Conservation (phyloP, 495 filamentous ascomycete species). For the Aspergillus baeticus region DNA sequence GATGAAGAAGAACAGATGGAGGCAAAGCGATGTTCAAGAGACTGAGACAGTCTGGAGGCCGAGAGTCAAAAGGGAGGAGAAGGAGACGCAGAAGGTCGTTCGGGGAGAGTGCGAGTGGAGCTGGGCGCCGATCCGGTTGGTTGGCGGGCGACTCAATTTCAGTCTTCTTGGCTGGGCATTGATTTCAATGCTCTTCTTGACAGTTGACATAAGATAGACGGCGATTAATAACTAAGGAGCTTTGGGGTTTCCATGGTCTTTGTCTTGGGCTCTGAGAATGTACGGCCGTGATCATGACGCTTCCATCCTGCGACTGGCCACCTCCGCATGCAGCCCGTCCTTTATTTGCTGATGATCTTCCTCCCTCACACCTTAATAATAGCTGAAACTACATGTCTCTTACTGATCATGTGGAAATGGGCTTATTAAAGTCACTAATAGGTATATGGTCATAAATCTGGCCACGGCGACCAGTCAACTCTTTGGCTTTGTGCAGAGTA, state of each 20-base stretch:
- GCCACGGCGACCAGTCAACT: too few species aligned
- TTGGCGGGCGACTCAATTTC: conserved; percentile 8
- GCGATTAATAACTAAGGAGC: too few species aligned
- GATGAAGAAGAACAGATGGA: background rate
- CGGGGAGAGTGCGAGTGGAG: conserved; percentile 7
- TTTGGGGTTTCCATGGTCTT: background rate
- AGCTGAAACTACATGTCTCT: background rate
- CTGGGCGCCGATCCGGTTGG: conserved; percentile 14
- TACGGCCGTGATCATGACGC: background rate
- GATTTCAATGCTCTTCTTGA: background rate
- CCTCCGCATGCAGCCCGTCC: background rate
- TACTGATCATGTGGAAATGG: too few species aligned
- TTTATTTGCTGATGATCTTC: background rate
- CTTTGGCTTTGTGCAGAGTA: too few species aligned
- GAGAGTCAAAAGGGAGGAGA: conserved; percentile 11
- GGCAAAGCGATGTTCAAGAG: background rate
- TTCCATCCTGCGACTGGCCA: background rate
- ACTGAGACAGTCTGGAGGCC: conserved; percentile 1
- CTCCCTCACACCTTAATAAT: background rate
- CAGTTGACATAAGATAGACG: too few species aligned
- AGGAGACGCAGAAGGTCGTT: conserved; percentile 4
- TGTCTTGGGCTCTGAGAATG: background rate
- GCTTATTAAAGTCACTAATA: too few species aligned
- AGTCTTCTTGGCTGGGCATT: background rate
- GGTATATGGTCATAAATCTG: too few species aligned